Percentiles rank a stretch among this genome's conserved stretches.
These are phyloP conservation scores for Dactylorhiza incarnata DNA, from an alignment of 106 monocot species.

Conservation along the genomic window DNA sequence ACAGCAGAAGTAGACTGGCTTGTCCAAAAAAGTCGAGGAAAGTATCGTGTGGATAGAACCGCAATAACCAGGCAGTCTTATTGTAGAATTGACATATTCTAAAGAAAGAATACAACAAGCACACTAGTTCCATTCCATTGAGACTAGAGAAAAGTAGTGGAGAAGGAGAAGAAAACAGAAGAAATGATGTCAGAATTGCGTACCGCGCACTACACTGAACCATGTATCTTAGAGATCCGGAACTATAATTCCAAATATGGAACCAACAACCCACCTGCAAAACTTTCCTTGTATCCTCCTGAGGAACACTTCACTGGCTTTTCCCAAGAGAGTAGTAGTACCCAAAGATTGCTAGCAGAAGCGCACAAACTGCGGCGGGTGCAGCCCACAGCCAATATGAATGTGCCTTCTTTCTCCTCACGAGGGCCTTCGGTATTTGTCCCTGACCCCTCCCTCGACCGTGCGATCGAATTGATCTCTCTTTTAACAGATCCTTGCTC, in stretches of 20 bases:
- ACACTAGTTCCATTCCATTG: not conserved
- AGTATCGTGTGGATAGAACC: not conserved
- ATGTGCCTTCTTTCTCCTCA: constrained; percentile 59
- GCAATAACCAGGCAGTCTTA: not conserved
- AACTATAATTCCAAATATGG: not conserved
- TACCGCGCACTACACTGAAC: not conserved
- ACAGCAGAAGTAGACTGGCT: not conserved
- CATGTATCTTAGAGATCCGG: not conserved
- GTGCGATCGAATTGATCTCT: constrained; percentile 21
- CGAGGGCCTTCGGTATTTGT: constrained; percentile 39
- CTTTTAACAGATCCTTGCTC: constrained; percentile 32
- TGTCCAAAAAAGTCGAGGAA: not conserved
- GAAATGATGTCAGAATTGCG: not conserved
- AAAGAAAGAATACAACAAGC: not conserved
- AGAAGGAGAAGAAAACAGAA: not conserved
- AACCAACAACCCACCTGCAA: not conserved
- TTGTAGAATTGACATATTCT: not conserved
- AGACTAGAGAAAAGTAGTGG: too few species aligned
- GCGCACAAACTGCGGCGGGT: constrained; percentile 19
- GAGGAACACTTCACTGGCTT: not conserved
- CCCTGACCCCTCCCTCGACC: constrained; percentile 15
- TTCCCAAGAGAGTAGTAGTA: not conserved
- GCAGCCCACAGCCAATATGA: constrained; percentile 46
- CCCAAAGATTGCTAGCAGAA: constrained; percentile 21
- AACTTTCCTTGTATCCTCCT: not conserved